Conservation (phyloP, 176 grass and related monocot genomes). For the Oryza longistaminata region DNA sequence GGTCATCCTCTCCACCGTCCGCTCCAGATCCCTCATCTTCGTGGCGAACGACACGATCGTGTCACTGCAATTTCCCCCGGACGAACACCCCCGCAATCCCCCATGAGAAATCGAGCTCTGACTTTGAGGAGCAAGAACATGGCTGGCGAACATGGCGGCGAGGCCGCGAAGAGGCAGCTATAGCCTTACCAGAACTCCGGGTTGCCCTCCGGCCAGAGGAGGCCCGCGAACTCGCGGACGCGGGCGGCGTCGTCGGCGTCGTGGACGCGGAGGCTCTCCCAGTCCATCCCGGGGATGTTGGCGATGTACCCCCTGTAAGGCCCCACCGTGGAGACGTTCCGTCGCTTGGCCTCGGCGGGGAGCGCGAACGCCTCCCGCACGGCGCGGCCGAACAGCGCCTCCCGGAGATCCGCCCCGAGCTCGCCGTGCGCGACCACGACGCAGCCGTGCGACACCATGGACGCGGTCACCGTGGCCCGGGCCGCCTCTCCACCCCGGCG, state of each 20-base stretch:
- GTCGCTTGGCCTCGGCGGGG: slow-evolving; percentile 31
- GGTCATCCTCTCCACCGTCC: slow-evolving; percentile 2
- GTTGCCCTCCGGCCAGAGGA: slow-evolving; percentile 47
- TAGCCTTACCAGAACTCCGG: slow-evolving; percentile 41
- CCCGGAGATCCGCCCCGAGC: slow-evolving; percentile 27
- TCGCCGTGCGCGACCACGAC: slow-evolving; percentile 32
- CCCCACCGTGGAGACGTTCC: background rate
- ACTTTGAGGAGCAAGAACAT: background rate
- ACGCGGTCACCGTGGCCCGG: slow-evolving; percentile 21
- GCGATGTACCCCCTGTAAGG: slow-evolving; percentile 34
- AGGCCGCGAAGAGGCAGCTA: background rate
- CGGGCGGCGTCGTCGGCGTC: slow-evolving; percentile 1
- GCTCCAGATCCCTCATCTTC: background rate
- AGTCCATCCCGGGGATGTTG: slow-evolving; percentile 21
- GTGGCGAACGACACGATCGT: background rate
- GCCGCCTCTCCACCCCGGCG: slow-evolving; percentile 29
- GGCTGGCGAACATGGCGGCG: no score
- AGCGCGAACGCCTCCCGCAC: slow-evolving; percentile 45
- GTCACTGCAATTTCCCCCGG: background rate
- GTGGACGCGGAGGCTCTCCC: slow-evolving; percentile 35
- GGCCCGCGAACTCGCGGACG: slow-evolving; percentile 16
- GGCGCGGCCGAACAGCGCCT: slow-evolving; percentile 30
- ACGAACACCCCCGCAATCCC: background rate
- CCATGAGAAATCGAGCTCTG: background rate
- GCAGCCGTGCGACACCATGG: slow-evolving; percentile 45